Base-by-base conservation (phyloP, 139 green algal species). In the Yamagishiella unicocca region DNA sequence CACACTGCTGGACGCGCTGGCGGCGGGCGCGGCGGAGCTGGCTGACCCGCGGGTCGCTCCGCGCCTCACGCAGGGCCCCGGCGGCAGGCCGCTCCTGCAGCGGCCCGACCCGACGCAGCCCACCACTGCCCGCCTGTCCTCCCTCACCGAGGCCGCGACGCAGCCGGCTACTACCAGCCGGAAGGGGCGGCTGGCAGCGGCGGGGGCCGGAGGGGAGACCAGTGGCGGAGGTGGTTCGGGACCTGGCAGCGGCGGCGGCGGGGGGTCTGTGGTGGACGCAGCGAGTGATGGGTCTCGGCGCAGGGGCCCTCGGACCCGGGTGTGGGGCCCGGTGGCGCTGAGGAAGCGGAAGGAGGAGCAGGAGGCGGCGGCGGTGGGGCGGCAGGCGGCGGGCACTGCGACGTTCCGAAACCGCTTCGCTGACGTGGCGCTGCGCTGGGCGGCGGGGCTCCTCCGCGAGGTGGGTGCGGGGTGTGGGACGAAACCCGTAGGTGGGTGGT, bases 1-100 rank as follows among this genome's bases (percentile, higher is more conserved):
- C 38, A 75, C 95, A 55, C 85, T 97, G 2, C 83, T 98, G 70
- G 94, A 97, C 45, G 72, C 89, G 14, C 86, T 97, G 76, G 73
- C 86, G 19, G 79, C 87, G 19, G 93, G 93, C 2, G 94, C 94
- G 1, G 42, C 71, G 14, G 91, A 95, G 87, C 88, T 96, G 68
- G 78, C 90, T 0, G 66, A 92, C 62, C 78, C 84, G 0, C 79
- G 66, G 80, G n/a, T 66, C 31, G 87, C 85, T 1, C 82, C 85
- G 3, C 73, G 86, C 55, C 27, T 89, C 29, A 40, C 61, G 24
- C 53, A 55, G 40, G 58, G 72, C n/a, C 40, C 38, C 27, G 83
- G 40, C 4, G 72, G 83, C 25, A 24, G 38, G 33, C 82, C 50
- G 17, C 7, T 54, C 19, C 68, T 78, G 67, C 10, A 79, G 42